phyloP scores from a whole-genome alignment of 208 protist species.

The Wallacemonas sp. region DNA sequence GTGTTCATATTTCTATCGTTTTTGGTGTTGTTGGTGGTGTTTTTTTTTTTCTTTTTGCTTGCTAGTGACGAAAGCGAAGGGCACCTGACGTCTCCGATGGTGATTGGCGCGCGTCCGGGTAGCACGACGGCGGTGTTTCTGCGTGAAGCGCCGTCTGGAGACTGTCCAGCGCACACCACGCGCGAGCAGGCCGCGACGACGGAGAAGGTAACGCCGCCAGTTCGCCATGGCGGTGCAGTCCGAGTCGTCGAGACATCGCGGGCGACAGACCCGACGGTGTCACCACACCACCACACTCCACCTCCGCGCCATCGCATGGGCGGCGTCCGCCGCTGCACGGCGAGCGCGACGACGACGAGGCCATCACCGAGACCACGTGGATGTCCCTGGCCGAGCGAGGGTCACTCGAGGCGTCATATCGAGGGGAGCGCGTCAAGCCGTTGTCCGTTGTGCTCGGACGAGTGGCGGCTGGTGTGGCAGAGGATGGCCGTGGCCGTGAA shows the following conservation, averaged over 20 bases:
- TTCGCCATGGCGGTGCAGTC: no score
- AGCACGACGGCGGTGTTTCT: background rate
- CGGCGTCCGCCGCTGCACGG: no score
- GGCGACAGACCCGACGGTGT: background rate
- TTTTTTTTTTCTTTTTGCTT: no score
- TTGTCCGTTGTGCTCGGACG: background rate
- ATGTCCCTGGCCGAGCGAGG: background rate
- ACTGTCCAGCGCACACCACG: background rate
- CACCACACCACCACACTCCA: background rate
- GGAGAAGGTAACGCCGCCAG: no score
- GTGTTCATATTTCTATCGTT: no score
- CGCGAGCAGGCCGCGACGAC: no score
- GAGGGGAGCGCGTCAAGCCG: background rate
- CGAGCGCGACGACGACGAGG: slow-evolving; percentile 18
- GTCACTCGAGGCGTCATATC: background rate
- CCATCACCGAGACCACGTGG: slow-evolving; percentile 2
- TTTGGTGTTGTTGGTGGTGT: no score
- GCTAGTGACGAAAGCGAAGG: background rate
- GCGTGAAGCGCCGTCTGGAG: background rate
- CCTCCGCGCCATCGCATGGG: no score
- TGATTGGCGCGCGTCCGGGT: background rate
- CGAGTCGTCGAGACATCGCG: no score
- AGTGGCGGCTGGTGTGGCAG: no score
- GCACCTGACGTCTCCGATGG: background rate
- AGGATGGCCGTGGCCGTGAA: no score